Evolutionary conservation across 108 stramenopile genomes (phyloP).

Genomic region (Pelagomonas calceolata): DNA sequence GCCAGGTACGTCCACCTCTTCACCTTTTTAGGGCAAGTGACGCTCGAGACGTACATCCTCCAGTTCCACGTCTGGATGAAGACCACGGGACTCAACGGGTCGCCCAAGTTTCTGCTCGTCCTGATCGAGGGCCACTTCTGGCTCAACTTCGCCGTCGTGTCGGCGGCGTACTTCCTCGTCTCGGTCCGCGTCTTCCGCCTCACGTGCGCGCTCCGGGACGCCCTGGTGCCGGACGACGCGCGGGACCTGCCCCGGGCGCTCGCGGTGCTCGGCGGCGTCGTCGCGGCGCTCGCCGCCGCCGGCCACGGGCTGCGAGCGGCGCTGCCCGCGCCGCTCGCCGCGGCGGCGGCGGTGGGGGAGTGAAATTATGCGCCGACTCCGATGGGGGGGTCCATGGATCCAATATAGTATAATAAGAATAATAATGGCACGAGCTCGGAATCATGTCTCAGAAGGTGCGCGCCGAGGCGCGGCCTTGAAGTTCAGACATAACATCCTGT

Average conservation of each 20-base stretch:
- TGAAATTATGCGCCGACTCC: no score
- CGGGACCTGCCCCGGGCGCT: background rate
- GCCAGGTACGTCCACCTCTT: slow-evolving; percentile 66
- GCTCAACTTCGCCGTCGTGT: slow-evolving; percentile 12
- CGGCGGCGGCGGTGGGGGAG: no score
- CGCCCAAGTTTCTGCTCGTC: slow-evolving; percentile 16
- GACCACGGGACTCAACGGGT: slow-evolving; percentile 40
- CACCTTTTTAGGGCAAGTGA: slow-evolving; percentile 85
- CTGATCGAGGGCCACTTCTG: slow-evolving; percentile 22
- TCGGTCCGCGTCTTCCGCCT: slow-evolving; percentile 9
- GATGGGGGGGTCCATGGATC: no score
- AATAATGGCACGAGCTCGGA: no score
- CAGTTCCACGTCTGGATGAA: slow-evolving; percentile 96
- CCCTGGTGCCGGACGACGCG: slow-evolving; percentile 1
- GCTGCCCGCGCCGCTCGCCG: background rate
- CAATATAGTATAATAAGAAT: no score
- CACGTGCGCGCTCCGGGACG: slow-evolving; percentile 4
- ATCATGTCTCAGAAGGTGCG: no score
- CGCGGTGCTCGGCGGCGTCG: background rate
- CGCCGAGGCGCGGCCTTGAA: no score
- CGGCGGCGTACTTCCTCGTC: slow-evolving; percentile 5
- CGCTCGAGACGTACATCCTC: slow-evolving; percentile 93
- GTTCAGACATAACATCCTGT: no score
- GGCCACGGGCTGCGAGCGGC: background rate
- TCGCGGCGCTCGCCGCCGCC: background rate